Base-by-base conservation (phyloP, 257 asterid species). In the Gynochthodes officinalis region DNA sequence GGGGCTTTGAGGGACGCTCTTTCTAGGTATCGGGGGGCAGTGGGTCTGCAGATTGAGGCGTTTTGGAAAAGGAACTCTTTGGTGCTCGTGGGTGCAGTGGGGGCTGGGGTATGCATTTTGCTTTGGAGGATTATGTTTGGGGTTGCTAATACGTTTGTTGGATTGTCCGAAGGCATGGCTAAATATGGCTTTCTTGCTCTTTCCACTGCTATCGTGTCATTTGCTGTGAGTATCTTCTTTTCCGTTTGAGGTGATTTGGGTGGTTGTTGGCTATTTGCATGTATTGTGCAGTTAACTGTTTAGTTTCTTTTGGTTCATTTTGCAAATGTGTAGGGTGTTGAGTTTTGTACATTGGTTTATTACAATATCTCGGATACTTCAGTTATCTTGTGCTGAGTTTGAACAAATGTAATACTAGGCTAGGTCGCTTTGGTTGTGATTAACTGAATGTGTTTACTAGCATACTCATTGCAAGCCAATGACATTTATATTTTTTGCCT, bases 161-260 rank as follows among this genome's bases (percentile, higher is more conserved):
- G 97, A 28, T 79, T 93, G 62, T 93, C 98, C 5, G 94, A 93
- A 84, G 97, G 98, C 71, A 89, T 93, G 97, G 97, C 98, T 23
- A 87, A 93, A 86, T 93, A 89, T 84, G 98, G 96, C 30, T 93
- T 93, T 55, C 91, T 93, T 68, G 98, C 97, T 77, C 92, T 93
- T 77, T 93, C 98, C 7, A 74, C 94, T 3, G 91, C 98, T 77
- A 80, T 93, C 16, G 98, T 93, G 67, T 86, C 96, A 1, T 91
- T 93, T 78, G 83, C 94, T 71, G 98, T 91, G 93, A 93, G 98
- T 84, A 58, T 13, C 27, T 65, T 69, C 78, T 64, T 82, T 70
- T 53, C 10, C 67, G 64, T 14, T 59, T 42, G 21, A 25, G 66
- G 67, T 48, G 16, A 25, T 73, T 46, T 40, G 28, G 13, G 27